Evolutionary conservation across 176 grass and related monocot species (phyloP), one percentile per base, ranked within the genome.

Genomic region (Tillandsia fasciculata): DNA sequence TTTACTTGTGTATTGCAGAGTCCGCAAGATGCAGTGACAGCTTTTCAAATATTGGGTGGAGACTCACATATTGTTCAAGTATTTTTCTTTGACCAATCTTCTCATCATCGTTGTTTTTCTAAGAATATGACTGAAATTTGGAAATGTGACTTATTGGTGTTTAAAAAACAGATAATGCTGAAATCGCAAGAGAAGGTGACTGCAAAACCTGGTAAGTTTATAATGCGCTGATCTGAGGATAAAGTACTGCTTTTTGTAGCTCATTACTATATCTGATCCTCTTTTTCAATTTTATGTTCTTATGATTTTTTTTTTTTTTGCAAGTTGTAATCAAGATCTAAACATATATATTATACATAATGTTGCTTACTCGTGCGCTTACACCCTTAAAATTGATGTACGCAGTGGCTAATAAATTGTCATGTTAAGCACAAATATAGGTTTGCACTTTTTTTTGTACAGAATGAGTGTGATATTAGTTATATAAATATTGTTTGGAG

Each of bases 31-130:
- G 75, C 84, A 70, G 83, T 82, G 76, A 99, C 87, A 71, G 77
- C 94, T 68, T 99, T 99, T 86, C 89, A 99, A 79, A 99, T 99
- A 87, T 81, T 86, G 3, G 87, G 94, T 8, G 89, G 84, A 70
- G 94, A 99, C 72, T 88, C 88, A 68, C 89, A 99, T 75, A 88
- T 93, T 53, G 72, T 99, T 75, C 89, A 97, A 87, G 94, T 97
- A 90, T 51, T 77, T 73, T 64, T 63, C 15, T 28, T 23, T 77
- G 64, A 51, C 68, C 27, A 26, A 65, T 24, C 49, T 10, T 76
- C 11, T 61, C 56, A 23, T 15, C 56, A 61, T 48, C 33, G 9
- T 48, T 42, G 9, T 0, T 61, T 68, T 8, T 33, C 53, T 24
- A 49, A 17, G 12, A 26, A n/a, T 7, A 57, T 3, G n/a, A 59